Base-by-base conservation (phyloP, 768 basidiomycete species). In the Amanita pseudoporphyria region DNA sequence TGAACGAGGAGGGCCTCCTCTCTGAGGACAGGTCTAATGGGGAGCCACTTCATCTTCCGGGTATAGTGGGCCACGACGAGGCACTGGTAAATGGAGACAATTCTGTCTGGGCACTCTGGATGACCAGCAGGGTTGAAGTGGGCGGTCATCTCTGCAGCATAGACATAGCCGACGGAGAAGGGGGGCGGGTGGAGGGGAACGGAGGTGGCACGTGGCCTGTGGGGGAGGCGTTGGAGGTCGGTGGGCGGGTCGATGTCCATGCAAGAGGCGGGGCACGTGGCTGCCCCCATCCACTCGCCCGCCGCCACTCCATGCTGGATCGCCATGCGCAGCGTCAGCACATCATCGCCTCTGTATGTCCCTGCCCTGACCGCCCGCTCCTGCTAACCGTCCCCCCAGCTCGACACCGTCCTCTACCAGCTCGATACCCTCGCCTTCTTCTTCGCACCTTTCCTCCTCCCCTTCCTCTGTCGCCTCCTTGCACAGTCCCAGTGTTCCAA, bases 1-100 rank as follows among this genome's bases (percentile, higher is more conserved):
- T 99, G 96, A 3, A 97, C 92, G 19, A 97, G 79, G 50, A 90
- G 65, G 10, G 82, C 87, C 67, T 98, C 94, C 26, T 84, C 76
- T 53, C 77, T 79, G 37, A 74, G 71, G 10, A 87, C 90, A 43
- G 79, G 73, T 45, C 89, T 74, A 57, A 90, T 84, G 0, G 81
- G 81, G 16, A 98, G 67, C 57, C 75, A 76, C 59, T 82, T 79
- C 89, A 95, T 95, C 58, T 78, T 77, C 14, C 70, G 58, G 40
- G 81, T 71, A 57, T 87, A 69, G 22, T 78, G 78, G 35, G 73
- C 73, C 33, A 67, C 67, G n/a, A 73, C 68, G 31, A 98, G 71
- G 9, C 75, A 71, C 30, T 79, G 67, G 69, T 79, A 86, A 53
- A 97, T 93, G 49, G 73, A 68, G 7, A 76, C 70, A 57, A 98